Evolutionary conservation across 2,329 filamentous ascomycete genomes (phyloP), one percentile per base, ranked within the genome.

Genomic region (Alternaria angustiovoidea): DNA sequence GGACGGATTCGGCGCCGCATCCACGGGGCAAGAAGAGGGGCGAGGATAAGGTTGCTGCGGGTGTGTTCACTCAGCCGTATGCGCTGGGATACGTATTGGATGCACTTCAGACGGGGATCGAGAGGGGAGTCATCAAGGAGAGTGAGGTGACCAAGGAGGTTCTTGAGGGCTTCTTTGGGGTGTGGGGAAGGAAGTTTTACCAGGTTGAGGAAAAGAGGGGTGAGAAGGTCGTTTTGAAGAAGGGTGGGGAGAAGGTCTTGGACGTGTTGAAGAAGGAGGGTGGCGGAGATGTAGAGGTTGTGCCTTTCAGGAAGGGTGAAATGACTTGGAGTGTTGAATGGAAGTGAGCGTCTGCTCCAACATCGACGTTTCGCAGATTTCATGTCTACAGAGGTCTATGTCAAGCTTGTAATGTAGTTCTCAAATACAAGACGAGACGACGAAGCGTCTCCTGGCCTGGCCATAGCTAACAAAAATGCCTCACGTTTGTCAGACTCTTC

Each of bases 11-110:
- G 14, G 91, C 91, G n/a, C 90, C 91, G 74, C 87, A 92, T 73
- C 84, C 85, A 11, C 79, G 87, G 4, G 73, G 75, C n/a, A 84
- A 85, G 61, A 92, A 92, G 79, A 81, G 83, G 56, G 85, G 84
- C 8, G 80, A 79, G 57, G 81, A 81, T 54, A 81, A 76, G 82
- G 75, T 74, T 68, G 85, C 88, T 0, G 91, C 91, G 0, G 91
- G 91, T 5, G 91, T 94, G 43, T 94, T 93, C 76, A 94, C 91
- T 1, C 91, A 94, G 79, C 89, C 89, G 4, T 88, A 88, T 73
- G 88, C 88, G 0, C 83, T 88, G 2, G 87, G 88, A 55, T 83
- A 89, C 48, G 88, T 92, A 47, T 79, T 93, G 24, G 85, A 85
- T 75, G 86, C 86, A 22, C 79, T 93, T 41, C 86, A 91, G 76